Evolutionary conservation across 2,329 filamentous ascomycete species (phyloP), one percentile per base, ranked within the genome.

Genomic region (Rutstroemia sp.): DNA sequence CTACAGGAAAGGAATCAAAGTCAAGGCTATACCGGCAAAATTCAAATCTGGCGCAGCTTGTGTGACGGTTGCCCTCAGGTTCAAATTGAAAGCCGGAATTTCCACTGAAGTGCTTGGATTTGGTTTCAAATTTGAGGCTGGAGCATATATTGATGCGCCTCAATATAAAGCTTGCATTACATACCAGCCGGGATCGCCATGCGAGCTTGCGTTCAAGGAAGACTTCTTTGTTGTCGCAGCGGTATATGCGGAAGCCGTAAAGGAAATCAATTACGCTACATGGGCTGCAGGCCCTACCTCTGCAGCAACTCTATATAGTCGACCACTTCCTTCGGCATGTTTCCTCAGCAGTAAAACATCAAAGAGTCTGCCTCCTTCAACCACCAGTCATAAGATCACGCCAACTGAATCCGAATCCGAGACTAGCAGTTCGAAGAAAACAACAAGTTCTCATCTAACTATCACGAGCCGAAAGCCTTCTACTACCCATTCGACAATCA

Each of bases 81-180:
- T 47, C 4, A 48, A 57, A 38, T 14, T 57, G 27, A 56, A 58
- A 38, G 60, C 46, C 1, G 57, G 42, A 7, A n/a, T 57, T 16
- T 38, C 38, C 8, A 14, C 60, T 14, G n/a, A 56, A 9, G 39
- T 58, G 7, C 30, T 56, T 3, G 49, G 51, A 1, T 46, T 46
- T 9, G 51, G 54, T 5, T 56, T 60, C 25, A 53, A 54, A 40
- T 57, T 61, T 23, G 58, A 60, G 47, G 38, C 58, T 14, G 57
- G 60, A 19, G 51, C 57, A 21, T 61, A 57, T 46, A 54, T 58
- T 14, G 58, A 61, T 36, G 58, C 56, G 4, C 51, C 60, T 46
- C 48, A 55, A 21, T 60, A 59, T 36, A 54, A 57, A 38, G 57
- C 57, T 17, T 57, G 57, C 25, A 39, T 61, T 27, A 46, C 39